phyloP scores from a whole-genome alignment of 2,329 filamentous ascomycete species.

The Aspergillus japonicus region DNA sequence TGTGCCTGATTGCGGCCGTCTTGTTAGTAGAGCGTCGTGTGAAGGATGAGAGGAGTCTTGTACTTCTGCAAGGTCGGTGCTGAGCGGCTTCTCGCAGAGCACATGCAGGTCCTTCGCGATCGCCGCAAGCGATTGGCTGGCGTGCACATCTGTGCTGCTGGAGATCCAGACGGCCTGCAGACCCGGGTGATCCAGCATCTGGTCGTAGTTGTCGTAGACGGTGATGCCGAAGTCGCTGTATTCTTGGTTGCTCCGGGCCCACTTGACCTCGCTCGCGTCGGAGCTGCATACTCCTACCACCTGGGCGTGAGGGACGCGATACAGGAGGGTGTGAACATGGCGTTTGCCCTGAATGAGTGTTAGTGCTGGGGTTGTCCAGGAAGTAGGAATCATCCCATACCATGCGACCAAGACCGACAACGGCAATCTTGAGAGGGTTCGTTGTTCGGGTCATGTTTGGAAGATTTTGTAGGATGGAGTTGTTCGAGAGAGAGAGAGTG shows the following conservation, averaged over 20 bases:
- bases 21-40: not conserved
- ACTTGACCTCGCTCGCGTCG: slow-evolving; percentile 37
- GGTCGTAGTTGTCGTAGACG: slow-evolving; percentile 49
- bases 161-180: slow-evolving; percentile 52
- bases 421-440: slow-evolving; percentile 6
- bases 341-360: slow-evolving; percentile 4
- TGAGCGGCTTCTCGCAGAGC: slow-evolving; percentile 50
- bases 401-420: slow-evolving; percentile 11
- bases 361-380: too few relatives aligned
- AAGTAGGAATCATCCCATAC: not conserved
- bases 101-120: slow-evolving; percentile 50
- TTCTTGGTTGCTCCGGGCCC: slow-evolving; percentile 47
- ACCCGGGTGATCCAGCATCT: slow-evolving; percentile 50
- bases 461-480: too few relatives aligned
- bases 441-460: not conserved
- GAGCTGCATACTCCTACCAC: slow-evolving; percentile 18
- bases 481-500: not conserved
- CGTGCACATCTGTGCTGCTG: slow-evolving; percentile 51
- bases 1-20: slow-evolving; percentile 44
- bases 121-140: slow-evolving; percentile 51
- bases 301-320: slow-evolving; percentile 3
- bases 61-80: slow-evolving; percentile 55
- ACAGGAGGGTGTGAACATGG: slow-evolving; percentile 11
- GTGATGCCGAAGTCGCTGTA: slow-evolving; percentile 43
- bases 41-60: too few relatives aligned